Base-by-base conservation (phyloP, 495 filamentous ascomycete species). In the Xanthoparmelia taractica region DNA sequence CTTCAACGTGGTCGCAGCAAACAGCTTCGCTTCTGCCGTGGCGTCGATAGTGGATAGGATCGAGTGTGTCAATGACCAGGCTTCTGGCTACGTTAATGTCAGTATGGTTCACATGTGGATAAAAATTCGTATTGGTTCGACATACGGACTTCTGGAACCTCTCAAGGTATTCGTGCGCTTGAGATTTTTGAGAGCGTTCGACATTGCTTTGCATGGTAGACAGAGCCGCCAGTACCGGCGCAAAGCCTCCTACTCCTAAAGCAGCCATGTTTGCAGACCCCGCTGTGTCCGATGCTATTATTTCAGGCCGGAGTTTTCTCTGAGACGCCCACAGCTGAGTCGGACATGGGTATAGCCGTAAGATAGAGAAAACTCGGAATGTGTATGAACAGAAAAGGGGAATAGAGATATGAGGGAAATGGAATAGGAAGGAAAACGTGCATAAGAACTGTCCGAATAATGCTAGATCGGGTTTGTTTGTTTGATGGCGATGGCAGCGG, bases 91-190 rank as follows among this genome's bases (percentile, higher is more conserved):
- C 57, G 63, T 43, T n/a, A 60, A 31, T 13, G 50, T 62, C 50
- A 62, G 37, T 41, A 36, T 23, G 48, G 27, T 40, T 55, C 37
- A 12, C 55, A 17, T 8, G 15, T 56, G 37, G 37, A 40, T 40
- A 2, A 20, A 60, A 40, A 4, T n/a, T 63, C 61, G 18, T 57
- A 23, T 54, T 47, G 18, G 7, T 29, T 31, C 13, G 61, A 84
- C 91, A 64, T 75, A 96, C 93, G 70, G 94, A 96, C 83, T 97
- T 99, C 84, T 99, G 94, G 79, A 97, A 99, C 63, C 85, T 85
- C 77, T 94, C 90, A 58, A 99, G 82, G 74, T 86, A 97, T 68
- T 92, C 85, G 73, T 94, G 88, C 43, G 94, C 94, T 70, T 87
- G 85, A 73, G 87, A 84, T 77, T 97, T 99, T 74, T 93, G 87